phyloP scores from a whole-genome alignment of 352 stramenopile species.

The Globisporangium orthogonon region DNA sequence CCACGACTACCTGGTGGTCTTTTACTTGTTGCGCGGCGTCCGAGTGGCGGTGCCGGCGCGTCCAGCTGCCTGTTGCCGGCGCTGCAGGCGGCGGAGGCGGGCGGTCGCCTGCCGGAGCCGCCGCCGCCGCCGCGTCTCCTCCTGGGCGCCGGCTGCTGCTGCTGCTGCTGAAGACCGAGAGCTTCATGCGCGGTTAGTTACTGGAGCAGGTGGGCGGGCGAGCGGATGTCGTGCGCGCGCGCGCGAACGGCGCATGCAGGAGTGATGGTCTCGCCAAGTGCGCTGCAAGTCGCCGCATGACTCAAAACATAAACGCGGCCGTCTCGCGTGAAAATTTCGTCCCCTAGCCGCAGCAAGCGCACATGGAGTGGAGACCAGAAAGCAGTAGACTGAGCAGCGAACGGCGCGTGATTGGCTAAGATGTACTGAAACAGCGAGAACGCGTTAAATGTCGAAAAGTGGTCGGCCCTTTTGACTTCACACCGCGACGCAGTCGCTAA shows the following conservation, averaged over 20 bases:
- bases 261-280: background rate
- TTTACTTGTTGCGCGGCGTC: conserved; percentile 7
- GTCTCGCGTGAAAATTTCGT: background rate
- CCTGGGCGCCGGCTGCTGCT: background rate
- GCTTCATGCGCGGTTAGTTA: background rate
- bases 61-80: background rate
- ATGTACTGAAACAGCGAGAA: background rate
- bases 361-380: background rate
- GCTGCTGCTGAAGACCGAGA: background rate
- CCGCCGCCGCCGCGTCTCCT: background rate
- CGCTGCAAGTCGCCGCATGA: no score
- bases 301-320: no score
- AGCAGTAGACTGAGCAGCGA: background rate
- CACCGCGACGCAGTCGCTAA: no score
- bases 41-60: conserved; percentile 11
- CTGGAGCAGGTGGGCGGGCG: background rate
- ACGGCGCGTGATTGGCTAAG: background rate
- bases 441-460: no score
- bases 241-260: background rate
- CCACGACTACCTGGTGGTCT: conserved; percentile 71
- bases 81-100: background rate
- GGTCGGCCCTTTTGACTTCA: no score
- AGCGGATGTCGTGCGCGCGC: background rate
- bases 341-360: background rate
- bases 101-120: no score